A percentile compares a stretch with the other conserved stretches of the same genome.
phyloP scores from a whole-genome alignment of 768 basidiomycete species.

The Ephemerocybe angulata region DNA sequence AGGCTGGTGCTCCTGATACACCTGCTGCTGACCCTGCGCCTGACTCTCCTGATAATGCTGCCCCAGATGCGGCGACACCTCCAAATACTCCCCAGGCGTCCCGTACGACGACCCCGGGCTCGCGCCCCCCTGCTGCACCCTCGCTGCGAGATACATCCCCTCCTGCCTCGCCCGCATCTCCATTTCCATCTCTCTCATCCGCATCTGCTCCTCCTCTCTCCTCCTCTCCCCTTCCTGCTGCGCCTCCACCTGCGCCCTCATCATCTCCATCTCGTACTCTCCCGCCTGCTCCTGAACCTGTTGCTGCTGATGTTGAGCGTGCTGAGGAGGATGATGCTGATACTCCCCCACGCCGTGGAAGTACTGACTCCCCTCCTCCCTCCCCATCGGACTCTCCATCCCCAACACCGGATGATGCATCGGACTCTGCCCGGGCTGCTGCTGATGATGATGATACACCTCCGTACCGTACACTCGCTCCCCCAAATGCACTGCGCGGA shows the following conservation, averaged over 20 bases:
- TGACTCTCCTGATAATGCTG: too few relatives aligned
- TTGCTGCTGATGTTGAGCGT: neutral
- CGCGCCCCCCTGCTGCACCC: too few relatives aligned
- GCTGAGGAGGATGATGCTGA: constrained; percentile 1
- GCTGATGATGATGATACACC: neutral
- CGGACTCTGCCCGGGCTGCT: neutral
- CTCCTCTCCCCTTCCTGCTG: neutral
- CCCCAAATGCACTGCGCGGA: neutral
- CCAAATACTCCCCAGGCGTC: too few relatives aligned
- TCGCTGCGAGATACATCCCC: constrained; percentile 4
- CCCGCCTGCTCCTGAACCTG: constrained; percentile 11
- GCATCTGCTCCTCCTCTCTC: neutral
- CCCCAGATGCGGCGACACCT: too few relatives aligned
- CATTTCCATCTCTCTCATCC: neutral
- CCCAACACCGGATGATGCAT: neutral
- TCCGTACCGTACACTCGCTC: neutral
- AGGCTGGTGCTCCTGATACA: too few relatives aligned
- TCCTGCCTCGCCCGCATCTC: neutral
- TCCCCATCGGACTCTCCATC: neutral
- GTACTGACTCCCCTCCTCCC: neutral
- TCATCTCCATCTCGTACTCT: too few relatives aligned
- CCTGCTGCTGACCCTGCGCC: too few relatives aligned
- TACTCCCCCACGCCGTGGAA: constrained; percentile 21
- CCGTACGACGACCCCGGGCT: too few relatives aligned
- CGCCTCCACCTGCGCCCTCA: constrained; percentile 1